Base-by-base conservation (phyloP, 1,284 basidiomycete species). In the Flammula alnicola region DNA sequence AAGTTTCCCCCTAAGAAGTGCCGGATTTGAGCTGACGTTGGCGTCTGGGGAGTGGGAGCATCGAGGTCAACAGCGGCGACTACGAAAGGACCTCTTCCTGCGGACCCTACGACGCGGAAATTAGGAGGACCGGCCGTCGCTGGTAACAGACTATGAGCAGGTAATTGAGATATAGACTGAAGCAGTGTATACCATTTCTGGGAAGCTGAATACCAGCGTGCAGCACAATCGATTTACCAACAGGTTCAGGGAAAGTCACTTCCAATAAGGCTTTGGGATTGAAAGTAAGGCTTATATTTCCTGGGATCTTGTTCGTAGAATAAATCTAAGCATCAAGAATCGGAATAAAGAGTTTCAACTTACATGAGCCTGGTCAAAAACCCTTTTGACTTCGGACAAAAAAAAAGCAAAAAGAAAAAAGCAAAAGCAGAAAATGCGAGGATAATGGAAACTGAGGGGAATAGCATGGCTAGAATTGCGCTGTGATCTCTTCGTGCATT, bases 1-100 rank as follows among this genome's bases (percentile, higher is more conserved):
- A 78, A 80, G 60, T 78, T 69, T 2, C 74, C 72, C 0, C 75
- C 78, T 4, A 82, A 63, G 63, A 79, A 78, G 57, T 82, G 80
- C 14, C 77, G 70, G 44, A 80, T 76, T 56, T 80, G 72, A 0
- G 78, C 70, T 11, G 26, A 51, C 0, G 72, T 76, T 2, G 77
- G 77, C 9, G 46, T 58, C 49, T 77, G 72, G 3, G 79, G 78
- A 10, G 77, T 76, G 2, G 78, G 78, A 8, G 76, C 77, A 53
- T 82, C 78, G 5, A 73, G 79, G 48, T 82, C 80, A 8, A 79
- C 71, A n/a, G 68, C 61, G 1, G 71, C 72, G 16, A 80, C 60
- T 26, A 81, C 76, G 58, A 78, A 79, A 0, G 72, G 70, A 1
- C 72, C 72, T n/a, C 44, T 51, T 23, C 58, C 62, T 4, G 57